A percentile compares a stretch with the other conserved stretches of the same genome.
These are phyloP conservation scores for Astragalus membranaceus DNA, from an alignment of 306 rosid genomes.

Conservation along the genomic window DNA sequence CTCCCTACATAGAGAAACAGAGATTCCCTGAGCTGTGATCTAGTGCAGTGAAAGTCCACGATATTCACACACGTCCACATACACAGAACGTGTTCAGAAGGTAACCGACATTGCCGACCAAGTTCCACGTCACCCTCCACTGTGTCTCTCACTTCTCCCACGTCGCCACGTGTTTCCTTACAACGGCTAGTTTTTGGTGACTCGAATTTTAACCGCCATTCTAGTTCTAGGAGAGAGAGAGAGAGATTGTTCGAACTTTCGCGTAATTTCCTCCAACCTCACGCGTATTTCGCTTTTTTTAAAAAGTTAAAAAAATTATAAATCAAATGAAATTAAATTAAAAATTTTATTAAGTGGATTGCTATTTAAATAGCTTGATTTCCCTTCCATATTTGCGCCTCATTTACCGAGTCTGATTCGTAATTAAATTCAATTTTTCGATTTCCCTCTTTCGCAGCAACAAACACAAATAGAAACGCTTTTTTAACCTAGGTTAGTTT, in stretches of 20 bases:
- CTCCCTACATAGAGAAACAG: background rate
- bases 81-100: slow-evolving; percentile 28
- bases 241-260: slow-evolving; percentile 41
- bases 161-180: slow-evolving; percentile 42
- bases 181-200: slow-evolving; percentile 67
- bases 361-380: background rate
- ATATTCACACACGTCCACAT: slow-evolving; percentile 14
- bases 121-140: slow-evolving; percentile 39
- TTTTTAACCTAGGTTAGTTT: background rate
- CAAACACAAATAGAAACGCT: background rate
- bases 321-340: background rate
- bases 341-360: background rate
- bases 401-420: background rate
- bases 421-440: background rate
- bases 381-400: background rate
- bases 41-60: background rate
- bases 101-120: slow-evolving; percentile 62
- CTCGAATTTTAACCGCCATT: slow-evolving; percentile 49
- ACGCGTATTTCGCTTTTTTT: slow-evolving; percentile 20
- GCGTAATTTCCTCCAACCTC: slow-evolving; percentile 26
- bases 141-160: background rate
- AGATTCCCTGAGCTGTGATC: background rate
- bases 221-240: background rate
- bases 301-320: too few species aligned
- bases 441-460: background rate